These are phyloP conservation scores for Crithidia thermophila DNA, from an alignment of 208 protist genomes.

Conservation along the genomic window DNA sequence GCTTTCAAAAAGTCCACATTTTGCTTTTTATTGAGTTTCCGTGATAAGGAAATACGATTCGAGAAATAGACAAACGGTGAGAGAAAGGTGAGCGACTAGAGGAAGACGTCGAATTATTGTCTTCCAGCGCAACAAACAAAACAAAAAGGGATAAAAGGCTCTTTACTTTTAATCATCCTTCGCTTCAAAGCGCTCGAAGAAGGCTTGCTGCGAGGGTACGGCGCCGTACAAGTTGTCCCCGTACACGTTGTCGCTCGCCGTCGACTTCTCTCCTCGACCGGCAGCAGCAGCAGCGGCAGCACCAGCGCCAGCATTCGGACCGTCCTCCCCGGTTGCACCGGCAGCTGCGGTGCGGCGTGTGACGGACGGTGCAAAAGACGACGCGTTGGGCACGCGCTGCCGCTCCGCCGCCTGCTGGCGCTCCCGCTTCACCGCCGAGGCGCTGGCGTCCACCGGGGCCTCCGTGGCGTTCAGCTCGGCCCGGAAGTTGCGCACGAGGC, in stretches of 20 bases:
- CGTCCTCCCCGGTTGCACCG: neutral
- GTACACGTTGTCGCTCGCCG: neutral
- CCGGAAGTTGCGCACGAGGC: slow-evolving; percentile 14
- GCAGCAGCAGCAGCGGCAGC: neutral
- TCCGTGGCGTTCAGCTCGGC: slow-evolving; percentile 1
- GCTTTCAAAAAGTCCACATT: too few relatives aligned
- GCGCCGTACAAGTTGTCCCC: slow-evolving; percentile 12
- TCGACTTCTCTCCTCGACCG: neutral
- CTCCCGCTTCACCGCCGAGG: slow-evolving; percentile 21
- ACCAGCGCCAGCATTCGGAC: too few relatives aligned
- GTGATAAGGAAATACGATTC: too few relatives aligned
- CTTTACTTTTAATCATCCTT: too few relatives aligned
- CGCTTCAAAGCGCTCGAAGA: slow-evolving; percentile 23
- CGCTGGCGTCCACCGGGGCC: neutral
- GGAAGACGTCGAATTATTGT: too few relatives aligned
- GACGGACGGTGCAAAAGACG: slow-evolving; percentile 28
- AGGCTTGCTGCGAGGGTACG: slow-evolving; percentile 15
- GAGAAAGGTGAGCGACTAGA: too few relatives aligned
- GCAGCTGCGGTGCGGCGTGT: slow-evolving; percentile 9
- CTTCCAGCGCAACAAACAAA: too few relatives aligned
- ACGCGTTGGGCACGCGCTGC: slow-evolving; percentile 11
- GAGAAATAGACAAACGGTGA: too few relatives aligned
- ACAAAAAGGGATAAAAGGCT: neutral
- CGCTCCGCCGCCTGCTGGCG: slow-evolving; percentile 15
- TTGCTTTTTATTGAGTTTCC: too few relatives aligned